A percentile compares a stretch with the other conserved stretches of the same genome.
Evolutionary conservation across 169 alveolate species (phyloP).

Genomic region (Perkinsus olseni): DNA sequence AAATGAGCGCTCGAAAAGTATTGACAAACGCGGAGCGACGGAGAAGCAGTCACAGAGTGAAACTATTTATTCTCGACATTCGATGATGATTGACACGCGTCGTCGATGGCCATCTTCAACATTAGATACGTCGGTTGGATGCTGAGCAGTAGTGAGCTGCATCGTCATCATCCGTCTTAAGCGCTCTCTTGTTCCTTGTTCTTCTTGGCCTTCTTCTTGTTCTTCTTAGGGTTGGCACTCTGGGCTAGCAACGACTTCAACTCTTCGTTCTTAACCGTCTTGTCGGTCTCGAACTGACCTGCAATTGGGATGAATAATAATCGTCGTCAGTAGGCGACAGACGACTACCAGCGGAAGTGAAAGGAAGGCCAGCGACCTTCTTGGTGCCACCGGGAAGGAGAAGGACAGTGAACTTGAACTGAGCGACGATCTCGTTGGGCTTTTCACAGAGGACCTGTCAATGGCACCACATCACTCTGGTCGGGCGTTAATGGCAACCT

Average conservation of each 20-base stretch:
- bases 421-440: conserved; percentile 82
- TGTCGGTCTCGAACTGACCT: background rate
- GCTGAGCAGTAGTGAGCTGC: too few species aligned
- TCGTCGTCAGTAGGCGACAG: background rate
- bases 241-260: background rate
- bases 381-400: conserved; percentile 74
- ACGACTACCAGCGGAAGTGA: background rate
- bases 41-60: background rate
- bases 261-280: background rate
- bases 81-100: too few species aligned
- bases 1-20: background rate
- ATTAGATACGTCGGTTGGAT: too few species aligned
- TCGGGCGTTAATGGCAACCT: too few species aligned
- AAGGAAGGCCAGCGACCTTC: conserved; percentile 48
- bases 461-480: background rate
- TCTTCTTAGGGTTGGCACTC: background rate
- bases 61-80: background rate
- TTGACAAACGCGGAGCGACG: background rate
- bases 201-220: background rate
- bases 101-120: too few species aligned
- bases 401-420: conserved; percentile 80
- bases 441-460: conserved; percentile 54
- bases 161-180: too few species aligned
- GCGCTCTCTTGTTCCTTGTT: background rate
- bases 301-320: background rate